A percentile compares a stretch with the other conserved stretches of the same genome.
Conservation (phyloP, 805 yeast genomes). For the Lachancea sp. region DNA sequence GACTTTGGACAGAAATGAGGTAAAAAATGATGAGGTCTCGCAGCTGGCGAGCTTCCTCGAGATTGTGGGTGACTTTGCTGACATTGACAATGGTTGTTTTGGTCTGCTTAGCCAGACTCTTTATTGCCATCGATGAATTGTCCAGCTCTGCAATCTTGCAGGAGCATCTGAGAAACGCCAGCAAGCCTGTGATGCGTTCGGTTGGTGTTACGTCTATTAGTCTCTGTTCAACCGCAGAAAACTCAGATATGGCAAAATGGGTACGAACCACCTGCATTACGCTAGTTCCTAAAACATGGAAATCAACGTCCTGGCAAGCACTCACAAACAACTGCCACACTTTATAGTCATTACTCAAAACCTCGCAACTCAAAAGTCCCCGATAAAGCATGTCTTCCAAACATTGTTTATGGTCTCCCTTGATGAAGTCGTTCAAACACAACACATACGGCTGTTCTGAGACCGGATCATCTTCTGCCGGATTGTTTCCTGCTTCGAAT, state of each 20-base stretch:
- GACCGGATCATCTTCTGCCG: neutral
- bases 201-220: neutral
- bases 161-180: slow-evolving; percentile 1
- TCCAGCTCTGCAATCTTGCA: neutral
- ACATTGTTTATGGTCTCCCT: slow-evolving; percentile 19
- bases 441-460: neutral
- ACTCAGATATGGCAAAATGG: slow-evolving; percentile 49
- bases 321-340: slow-evolving; percentile 15
- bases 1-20: slow-evolving; percentile 16
- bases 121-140: neutral
- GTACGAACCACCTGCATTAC: slow-evolving; percentile 5
- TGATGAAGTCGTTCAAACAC: slow-evolving; percentile 13
- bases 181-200: slow-evolving; percentile 1
- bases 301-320: slow-evolving; percentile 14
- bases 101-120: neutral
- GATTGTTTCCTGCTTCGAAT: slow-evolving; percentile 6
- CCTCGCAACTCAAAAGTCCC: slow-evolving; percentile 12
- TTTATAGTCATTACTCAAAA: slow-evolving; percentile 3
- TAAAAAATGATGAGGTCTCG: slow-evolving; percentile 10
- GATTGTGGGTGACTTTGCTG: neutral
- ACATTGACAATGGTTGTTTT: neutral
- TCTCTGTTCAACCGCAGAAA: neutral
- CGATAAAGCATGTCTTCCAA: slow-evolving; percentile 17
- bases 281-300: slow-evolving; percentile 13
- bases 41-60: slow-evolving; percentile 3